Evolutionary conservation across 257 asterid species (phyloP), one percentile per base, ranked within the genome.

Genomic region (Solanum paucissectum): DNA sequence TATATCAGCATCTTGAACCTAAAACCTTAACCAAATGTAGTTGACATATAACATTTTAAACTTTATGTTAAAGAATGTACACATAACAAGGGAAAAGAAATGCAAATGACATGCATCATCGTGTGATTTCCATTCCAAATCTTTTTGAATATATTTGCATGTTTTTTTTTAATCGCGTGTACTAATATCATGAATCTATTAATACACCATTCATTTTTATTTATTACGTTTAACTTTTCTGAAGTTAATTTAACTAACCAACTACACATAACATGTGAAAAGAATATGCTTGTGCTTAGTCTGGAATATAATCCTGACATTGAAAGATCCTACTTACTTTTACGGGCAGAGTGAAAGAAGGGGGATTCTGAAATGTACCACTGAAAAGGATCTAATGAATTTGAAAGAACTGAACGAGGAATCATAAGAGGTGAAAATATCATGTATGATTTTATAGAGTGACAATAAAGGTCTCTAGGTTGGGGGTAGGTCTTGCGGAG

Each of bases 61-160:
- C 44, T 33, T 72, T 33, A 34, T 9, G 44, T 20, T 34, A 33
- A 34, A 34, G 21, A 12, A 38, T 38, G 58, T 23, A 25, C 8
- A n/a, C 13, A n/a, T 12, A 42, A 25, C 12, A 25, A 2, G n/a
- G 2, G 5, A 77, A 52, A 49, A 2, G 25, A 79, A 44, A 79
- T 44, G 68, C 9, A 81, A 81, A 81, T 46, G 85, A 6, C 68
- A 46, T 46, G 66, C 68, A 27, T 81, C 40, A 81, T 81, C 68
- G 21, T 81, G 27, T 46, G n/a, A 81, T 29, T 3, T 75, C 5
- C 40, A 81, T 81, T 81, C 18, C 29, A 46, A 14, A 27, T 46
- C 0, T 8, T 79, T 42, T 14, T 6, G 1, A 7, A 14, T 49
- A 16, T 55, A 55, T 55, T 1, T 55, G 10, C 9, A 79, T 79